A percentile compares a stretch with the other conserved stretches of the same genome.
Conservation (phyloP, 176 grass and related monocot species). For the Oryza glumipatula region DNA sequence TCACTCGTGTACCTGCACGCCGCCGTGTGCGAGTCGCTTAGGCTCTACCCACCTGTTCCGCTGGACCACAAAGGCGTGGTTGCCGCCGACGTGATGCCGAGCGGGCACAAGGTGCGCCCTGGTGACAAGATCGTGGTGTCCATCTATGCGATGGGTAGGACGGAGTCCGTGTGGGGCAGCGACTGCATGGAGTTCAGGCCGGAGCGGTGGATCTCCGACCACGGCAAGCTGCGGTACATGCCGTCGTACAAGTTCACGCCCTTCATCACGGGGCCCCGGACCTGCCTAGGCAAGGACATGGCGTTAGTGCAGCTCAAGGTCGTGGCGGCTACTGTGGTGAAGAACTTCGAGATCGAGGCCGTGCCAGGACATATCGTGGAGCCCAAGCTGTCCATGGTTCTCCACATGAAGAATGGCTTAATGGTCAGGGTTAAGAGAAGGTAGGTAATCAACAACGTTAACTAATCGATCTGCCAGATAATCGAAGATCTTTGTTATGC, state of each 20-base stretch:
- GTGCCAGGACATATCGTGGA: background rate
- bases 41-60: slow-evolving; percentile 38
- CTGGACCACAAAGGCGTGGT: slow-evolving; percentile 34
- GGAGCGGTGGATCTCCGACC: background rate
- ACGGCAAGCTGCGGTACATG: background rate
- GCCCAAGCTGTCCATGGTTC: background rate
- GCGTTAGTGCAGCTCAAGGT: background rate
- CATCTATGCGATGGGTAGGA: slow-evolving; percentile 6
- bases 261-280: background rate
- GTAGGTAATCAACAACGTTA: background rate
- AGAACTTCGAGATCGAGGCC: background rate
- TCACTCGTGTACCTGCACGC: slow-evolving; percentile 42
- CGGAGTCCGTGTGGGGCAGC: slow-evolving; percentile 18
- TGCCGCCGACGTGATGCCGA: background rate
- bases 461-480: background rate
- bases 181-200: background rate
- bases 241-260: slow-evolving; percentile 17
- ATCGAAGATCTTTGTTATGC: too few species aligned
- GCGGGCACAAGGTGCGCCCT: background rate
- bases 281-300: slow-evolving; percentile 14
- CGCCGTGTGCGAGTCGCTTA: slow-evolving; percentile 43
- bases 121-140: background rate
- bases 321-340: background rate
- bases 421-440: slow-evolving; percentile 28
- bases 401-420: slow-evolving; percentile 23